Conservation (phyloP, 305 asterid species). For the Fraxinus floribunda region DNA sequence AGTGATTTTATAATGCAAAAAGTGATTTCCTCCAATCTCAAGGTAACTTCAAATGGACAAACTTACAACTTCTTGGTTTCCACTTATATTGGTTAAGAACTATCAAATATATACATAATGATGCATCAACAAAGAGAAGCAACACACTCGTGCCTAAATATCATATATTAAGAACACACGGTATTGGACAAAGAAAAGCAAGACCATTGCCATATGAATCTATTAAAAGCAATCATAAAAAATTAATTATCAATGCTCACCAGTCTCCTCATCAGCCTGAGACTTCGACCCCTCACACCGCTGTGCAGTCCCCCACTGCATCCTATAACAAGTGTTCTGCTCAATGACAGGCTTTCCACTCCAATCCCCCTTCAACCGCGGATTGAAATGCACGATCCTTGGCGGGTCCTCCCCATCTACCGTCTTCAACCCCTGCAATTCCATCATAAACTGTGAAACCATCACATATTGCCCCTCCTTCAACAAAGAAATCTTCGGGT, state of each 20-base stretch:
- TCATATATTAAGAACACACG: neutral
- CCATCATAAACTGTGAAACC: slow-evolving; percentile 99
- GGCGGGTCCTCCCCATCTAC: slow-evolving; percentile 98
- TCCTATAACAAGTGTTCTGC: slow-evolving; percentile 90
- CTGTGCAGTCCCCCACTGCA: slow-evolving; percentile 94
- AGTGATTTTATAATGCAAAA: neutral
- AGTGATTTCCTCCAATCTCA: neutral
- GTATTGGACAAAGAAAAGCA: neutral
- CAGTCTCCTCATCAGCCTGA: too few relatives aligned
- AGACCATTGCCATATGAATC: neutral
- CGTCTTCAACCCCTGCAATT: slow-evolving; percentile 77
- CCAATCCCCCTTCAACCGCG: slow-evolving; percentile 91
- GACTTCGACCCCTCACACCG: slow-evolving; percentile 86
- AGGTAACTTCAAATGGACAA: neutral
- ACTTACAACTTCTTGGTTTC: neutral
- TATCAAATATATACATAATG: neutral
- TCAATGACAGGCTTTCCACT: slow-evolving; percentile 90
- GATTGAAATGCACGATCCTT: slow-evolving; percentile 83
- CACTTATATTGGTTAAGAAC: neutral
- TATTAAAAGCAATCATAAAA: too few relatives aligned
- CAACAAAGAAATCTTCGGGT: slow-evolving; percentile 75
- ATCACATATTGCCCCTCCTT: slow-evolving; percentile 71
- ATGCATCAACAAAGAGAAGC: neutral
- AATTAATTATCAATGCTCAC: too few relatives aligned
- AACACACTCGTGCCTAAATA: neutral